Evolutionary conservation across 768 basidiomycete species (phyloP).

Genomic region (Lactarius sanguifluus): DNA sequence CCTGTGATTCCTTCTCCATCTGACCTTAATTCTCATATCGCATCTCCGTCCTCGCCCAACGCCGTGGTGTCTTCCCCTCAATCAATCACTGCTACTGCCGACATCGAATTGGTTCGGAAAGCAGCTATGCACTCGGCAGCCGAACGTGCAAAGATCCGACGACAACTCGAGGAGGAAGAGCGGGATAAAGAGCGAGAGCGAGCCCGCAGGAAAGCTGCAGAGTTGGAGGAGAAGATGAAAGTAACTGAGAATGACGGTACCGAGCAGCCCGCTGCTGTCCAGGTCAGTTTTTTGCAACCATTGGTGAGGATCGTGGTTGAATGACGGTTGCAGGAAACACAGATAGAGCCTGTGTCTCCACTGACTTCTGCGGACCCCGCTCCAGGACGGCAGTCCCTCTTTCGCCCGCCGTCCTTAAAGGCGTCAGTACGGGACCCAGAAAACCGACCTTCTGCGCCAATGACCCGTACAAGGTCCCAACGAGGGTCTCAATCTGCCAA

Average conservation of each 20-base stretch:
- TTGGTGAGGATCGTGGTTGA: not conserved
- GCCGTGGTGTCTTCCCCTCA: conserved; percentile 27
- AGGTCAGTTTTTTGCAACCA: conserved; percentile 13
- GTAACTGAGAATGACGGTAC: conserved; percentile 25
- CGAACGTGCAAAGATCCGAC: conserved; percentile 74
- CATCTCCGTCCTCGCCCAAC: conserved; percentile 27
- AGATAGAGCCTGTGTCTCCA: conserved; percentile 6
- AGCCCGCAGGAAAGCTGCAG: conserved; percentile 75
- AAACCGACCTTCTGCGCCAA: conserved; percentile 8
- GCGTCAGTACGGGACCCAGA: conserved; percentile 32
- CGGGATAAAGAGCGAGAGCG: conserved; percentile 78
- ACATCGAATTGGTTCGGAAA: conserved; percentile 64
- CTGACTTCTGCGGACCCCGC: not conserved
- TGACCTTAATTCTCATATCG: conserved; percentile 15
- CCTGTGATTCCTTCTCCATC: conserved; percentile 16
- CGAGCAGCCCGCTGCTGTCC: not conserved
- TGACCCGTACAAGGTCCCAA: conserved; percentile 28
- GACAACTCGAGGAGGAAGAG: conserved; percentile 82
- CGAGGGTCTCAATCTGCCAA: conserved; percentile 22
- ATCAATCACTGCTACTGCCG: conserved; percentile 30
- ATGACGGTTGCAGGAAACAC: conserved; percentile 13
- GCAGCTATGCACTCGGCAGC: conserved; percentile 83
- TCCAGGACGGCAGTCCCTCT: conserved; percentile 13
- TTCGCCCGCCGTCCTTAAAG: conserved; percentile 34
- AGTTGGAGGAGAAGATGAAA: conserved; percentile 68